These are phyloP conservation scores for Cardamine resedifolia DNA, from an alignment of 345 rosid species.

Conservation along the genomic window DNA sequence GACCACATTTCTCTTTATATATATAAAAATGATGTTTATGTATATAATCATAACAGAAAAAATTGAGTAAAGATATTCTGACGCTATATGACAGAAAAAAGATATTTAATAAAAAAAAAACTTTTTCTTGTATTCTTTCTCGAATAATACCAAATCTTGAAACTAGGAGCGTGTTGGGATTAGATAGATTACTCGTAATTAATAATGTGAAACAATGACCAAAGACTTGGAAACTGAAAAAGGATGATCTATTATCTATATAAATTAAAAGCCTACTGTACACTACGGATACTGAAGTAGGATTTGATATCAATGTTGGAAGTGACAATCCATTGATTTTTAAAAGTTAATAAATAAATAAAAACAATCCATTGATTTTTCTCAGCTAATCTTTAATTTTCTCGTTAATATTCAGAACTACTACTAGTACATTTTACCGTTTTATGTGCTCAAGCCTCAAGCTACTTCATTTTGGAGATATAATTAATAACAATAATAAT, in stretches of 20 bases:
- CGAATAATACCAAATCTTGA: conserved; percentile 36
- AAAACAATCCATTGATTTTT: conserved; percentile 19
- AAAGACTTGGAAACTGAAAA: conserved; percentile 38
- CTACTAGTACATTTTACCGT: conserved; percentile 12
- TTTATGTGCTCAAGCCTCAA: conserved; percentile 9
- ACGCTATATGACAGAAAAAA: conserved; percentile 16
- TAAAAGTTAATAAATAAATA: too few species aligned
- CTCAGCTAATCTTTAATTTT: neutral
- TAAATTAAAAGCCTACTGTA: neutral
- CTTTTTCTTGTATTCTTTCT: conserved; percentile 13
- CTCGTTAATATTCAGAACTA: conserved; percentile 16
- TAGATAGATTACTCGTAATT: conserved; percentile 23
- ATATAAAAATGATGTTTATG: too few species aligned
- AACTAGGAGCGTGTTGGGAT: conserved; percentile 39
- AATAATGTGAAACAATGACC: conserved; percentile 30
- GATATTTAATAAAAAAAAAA: too few species aligned
- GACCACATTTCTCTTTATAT: too few species aligned
- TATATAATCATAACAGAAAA: too few species aligned
- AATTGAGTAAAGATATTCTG: conserved; percentile 2
- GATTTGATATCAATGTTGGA: conserved; percentile 42
- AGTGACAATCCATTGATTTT: too few species aligned
- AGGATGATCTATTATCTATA: conserved; percentile 17
- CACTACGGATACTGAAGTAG: conserved; percentile 11
- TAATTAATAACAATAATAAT: neutral
- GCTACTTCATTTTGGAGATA: conserved; percentile 19